Evolutionary conservation across 805 yeast species (phyloP).

Genomic region (Teunomyces gatunensis): DNA sequence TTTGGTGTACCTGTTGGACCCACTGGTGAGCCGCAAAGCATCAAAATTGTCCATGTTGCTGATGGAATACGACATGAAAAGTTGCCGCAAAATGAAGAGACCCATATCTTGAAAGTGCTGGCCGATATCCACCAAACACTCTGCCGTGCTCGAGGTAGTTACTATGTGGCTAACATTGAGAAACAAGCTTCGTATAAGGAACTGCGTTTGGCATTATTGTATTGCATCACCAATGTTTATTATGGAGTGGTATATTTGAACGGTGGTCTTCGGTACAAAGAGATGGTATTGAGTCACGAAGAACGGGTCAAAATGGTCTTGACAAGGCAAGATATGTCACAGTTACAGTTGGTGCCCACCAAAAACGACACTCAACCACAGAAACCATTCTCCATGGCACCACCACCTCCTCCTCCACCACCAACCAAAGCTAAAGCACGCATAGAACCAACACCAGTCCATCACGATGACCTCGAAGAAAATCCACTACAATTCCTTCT

Average conservation of each 20-base stretch:
- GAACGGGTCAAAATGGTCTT: background rate
- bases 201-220: constrained; percentile 12
- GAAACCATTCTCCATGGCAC: constrained; percentile 14
- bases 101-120: constrained; percentile 9
- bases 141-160: constrained; percentile 6
- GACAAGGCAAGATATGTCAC: background rate
- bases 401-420: no score
- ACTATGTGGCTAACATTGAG: constrained; percentile 14
- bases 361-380: background rate
- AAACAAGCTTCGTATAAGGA: constrained; percentile 12
- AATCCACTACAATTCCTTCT: constrained; percentile 31
- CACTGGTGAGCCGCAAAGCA: constrained; percentile 5
- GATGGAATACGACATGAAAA: constrained; percentile 4
- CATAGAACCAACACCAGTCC: constrained; percentile 10
- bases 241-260: constrained; percentile 13
- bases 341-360: background rate
- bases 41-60: constrained; percentile 14
- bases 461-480: background rate
- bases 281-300: background rate
- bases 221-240: constrained; percentile 8
- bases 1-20: background rate
- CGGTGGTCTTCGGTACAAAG: constrained; percentile 6
- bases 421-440: constrained; percentile 2
- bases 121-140: constrained; percentile 7
- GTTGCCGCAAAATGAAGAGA: constrained; percentile 2